Conservation (phyloP, 441 rosid species). For the Pelargonium cotyledonis region DNA sequence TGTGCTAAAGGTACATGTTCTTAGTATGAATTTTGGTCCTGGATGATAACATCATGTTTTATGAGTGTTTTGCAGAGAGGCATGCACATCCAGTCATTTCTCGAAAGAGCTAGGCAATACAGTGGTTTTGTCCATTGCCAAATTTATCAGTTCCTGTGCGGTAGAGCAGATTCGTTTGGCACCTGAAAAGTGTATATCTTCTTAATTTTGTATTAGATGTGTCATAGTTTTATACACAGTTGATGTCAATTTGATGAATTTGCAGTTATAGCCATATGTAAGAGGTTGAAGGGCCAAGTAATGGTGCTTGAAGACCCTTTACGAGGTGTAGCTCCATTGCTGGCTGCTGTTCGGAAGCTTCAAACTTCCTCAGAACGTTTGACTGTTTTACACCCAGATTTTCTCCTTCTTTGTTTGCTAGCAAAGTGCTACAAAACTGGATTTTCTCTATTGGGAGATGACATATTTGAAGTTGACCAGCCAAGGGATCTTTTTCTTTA, state of each 20-base stretch:
- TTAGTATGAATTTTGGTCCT: not conserved
- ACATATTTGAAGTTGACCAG: conserved; percentile 78
- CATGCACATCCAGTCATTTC: conserved; percentile 45
- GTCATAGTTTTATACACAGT: conserved; percentile 2
- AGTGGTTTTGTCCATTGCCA: conserved; percentile 36
- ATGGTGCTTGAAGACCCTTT: conserved; percentile 56
- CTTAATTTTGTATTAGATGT: conserved; percentile 10
- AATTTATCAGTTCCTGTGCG: conserved; percentile 60
- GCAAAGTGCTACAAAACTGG: conserved; percentile 74
- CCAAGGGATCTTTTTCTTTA: conserved; percentile 85
- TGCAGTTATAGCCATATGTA: conserved; percentile 69
- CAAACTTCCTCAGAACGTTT: conserved; percentile 62
- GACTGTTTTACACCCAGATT: conserved; percentile 85
- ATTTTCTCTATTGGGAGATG: conserved; percentile 69
- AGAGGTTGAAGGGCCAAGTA: conserved; percentile 75
- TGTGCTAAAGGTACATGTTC: not conserved
- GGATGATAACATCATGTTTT: not conserved
- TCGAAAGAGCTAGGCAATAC: conserved; percentile 46
- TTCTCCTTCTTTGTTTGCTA: conserved; percentile 77
- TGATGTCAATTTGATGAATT: conserved; percentile 18
- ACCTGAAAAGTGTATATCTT: conserved; percentile 57
- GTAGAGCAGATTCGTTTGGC: conserved; percentile 70
- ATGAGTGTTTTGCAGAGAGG: conserved; percentile 45
- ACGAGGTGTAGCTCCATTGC: conserved; percentile 71
- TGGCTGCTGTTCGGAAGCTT: conserved; percentile 62